Percentiles rank a stretch among this genome's conserved stretches.
Evolutionary conservation across 768 basidiomycete genomes (phyloP).

Genomic region (Xerocomellus intermedius): DNA sequence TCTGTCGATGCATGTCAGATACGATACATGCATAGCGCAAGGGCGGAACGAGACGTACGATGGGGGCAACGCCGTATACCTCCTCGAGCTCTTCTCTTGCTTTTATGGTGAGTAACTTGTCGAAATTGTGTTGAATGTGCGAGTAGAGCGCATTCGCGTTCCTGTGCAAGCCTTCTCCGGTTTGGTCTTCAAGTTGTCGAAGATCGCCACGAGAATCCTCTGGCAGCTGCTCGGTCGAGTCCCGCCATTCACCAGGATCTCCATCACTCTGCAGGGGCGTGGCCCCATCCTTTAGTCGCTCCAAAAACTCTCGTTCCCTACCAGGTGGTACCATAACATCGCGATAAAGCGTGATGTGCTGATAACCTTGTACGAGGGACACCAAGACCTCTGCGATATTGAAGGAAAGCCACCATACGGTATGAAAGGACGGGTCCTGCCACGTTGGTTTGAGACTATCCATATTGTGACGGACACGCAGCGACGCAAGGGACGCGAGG

Average conservation of each 20-base stretch:
- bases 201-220: slow-evolving; percentile 17
- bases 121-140: slow-evolving; percentile 65
- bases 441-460: slow-evolving; percentile 47
- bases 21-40: not conserved
- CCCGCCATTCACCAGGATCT: slow-evolving; percentile 8
- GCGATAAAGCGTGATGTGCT: slow-evolving; percentile 61
- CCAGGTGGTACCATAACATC: slow-evolving; percentile 59
- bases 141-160: slow-evolving; percentile 21
- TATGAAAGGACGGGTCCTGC: slow-evolving; percentile 55
- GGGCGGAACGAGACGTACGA: slow-evolving; percentile 49
- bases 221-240: slow-evolving; percentile 6
- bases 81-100: slow-evolving; percentile 75
- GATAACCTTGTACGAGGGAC: slow-evolving; percentile 69
- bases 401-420: slow-evolving; percentile 76
- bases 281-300: slow-evolving; percentile 20
- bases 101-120: slow-evolving; percentile 60
- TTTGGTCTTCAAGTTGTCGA: slow-evolving; percentile 21
- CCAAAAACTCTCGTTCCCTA: slow-evolving; percentile 40
- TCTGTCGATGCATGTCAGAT: slow-evolving; percentile 37
- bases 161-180: not conserved
- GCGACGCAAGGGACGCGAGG: slow-evolving; percentile 51
- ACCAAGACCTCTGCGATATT: slow-evolving; percentile 66
- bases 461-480: slow-evolving; percentile 48
- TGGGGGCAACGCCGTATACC: slow-evolving; percentile 75
- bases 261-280: slow-evolving; percentile 10